Evolutionary conservation across 768 basidiomycete genomes (phyloP), one percentile per base, ranked within the genome.

Genomic region (Lentinula edodes): DNA sequence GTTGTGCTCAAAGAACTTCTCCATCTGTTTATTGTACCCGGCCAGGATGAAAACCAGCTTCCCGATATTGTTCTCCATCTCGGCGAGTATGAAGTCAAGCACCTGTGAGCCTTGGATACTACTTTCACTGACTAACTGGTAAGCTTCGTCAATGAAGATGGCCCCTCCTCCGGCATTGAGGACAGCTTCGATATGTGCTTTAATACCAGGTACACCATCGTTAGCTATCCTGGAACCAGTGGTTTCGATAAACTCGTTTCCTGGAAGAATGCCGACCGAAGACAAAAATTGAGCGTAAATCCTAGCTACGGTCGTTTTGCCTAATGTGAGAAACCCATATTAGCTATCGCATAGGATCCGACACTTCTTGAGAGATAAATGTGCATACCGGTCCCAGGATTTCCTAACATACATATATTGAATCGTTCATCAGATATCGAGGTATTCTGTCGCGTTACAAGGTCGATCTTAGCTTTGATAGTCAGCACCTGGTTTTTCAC

Each of bases 1-100:
- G 65, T 90, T 89, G 63, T 88, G 87, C 62, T 89, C 87, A 63
- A 90, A 89, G 73, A 90, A 90, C 46, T 78, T 83, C 64, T 90
- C 88, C 89, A 90, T 89, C 70, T 90, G 76, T 58, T 81, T 85
- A 68, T 74, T 80, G 68, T 90, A 90, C 4, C 88, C 88, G 0
- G 89, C 88, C 2, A 90, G 74, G 58, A 90, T 82, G 71, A 90
- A 90, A 9, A 88, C 84, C 5, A 89, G 63, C 7, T 74, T 82
- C 5, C 86, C 89, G 3, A 85, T 75, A 38, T 80, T 78, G 67
- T 89, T 89, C 66, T 89, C 87, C 85, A 90, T 89, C 69, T 90
- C 88, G 0, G 88, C 86, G 1, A 90, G 77, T 0, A 90, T 76
- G 66, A 83, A 89, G 63, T 90, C 87, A 4, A 90, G 78, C 3